phyloP scores from a whole-genome alignment of 139 green algal species.

The Mychonastes homosphaera region DNA sequence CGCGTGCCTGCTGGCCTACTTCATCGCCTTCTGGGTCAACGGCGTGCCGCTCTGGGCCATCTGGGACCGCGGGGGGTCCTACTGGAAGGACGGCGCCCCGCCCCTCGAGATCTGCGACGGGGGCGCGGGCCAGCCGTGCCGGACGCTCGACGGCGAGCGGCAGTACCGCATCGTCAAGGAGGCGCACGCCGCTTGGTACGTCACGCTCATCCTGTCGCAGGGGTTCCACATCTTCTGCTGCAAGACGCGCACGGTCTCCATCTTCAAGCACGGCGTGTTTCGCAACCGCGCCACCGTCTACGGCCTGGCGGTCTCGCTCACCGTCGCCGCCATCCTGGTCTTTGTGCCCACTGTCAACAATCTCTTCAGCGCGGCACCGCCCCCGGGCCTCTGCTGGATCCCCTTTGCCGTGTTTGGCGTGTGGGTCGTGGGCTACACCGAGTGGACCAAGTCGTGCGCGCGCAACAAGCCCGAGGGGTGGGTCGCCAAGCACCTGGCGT shows the following conservation, averaged over 20 bases:
- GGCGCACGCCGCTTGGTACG: constrained; percentile 25
- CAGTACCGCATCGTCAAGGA: constrained; percentile 18
- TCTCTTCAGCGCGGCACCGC: too few species aligned
- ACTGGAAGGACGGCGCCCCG: too few species aligned
- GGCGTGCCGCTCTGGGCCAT: constrained; percentile 5
- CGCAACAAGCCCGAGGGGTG: constrained; percentile 14
- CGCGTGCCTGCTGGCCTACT: constrained; percentile 24
- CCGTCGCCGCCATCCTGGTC: constrained; percentile 19
- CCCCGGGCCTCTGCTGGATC: too few species aligned
- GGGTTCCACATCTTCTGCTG: too few species aligned
- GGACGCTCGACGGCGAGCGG: not conserved
- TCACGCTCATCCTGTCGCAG: constrained; percentile 29
- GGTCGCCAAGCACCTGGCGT: constrained; percentile 15
- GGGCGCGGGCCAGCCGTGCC: not conserved
- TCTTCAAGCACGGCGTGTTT: constrained; percentile 27
- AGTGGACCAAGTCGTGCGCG: constrained; percentile 12
- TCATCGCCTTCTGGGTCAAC: constrained; percentile 24
- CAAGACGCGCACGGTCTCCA: constrained; percentile 18
- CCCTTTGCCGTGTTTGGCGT: too few species aligned
- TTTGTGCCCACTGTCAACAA: too few species aligned
- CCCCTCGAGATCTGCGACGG: too few species aligned
- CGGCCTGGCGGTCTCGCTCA: constrained; percentile 14
- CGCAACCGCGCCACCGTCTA: constrained; percentile 20
- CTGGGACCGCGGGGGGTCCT: constrained; percentile 8
- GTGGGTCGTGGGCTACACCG: constrained; percentile 9